Evolutionary conservation across 2,329 filamentous ascomycete species (phyloP), one percentile per base, ranked within the genome.

Genomic region (Sporothrix brasiliensis): DNA sequence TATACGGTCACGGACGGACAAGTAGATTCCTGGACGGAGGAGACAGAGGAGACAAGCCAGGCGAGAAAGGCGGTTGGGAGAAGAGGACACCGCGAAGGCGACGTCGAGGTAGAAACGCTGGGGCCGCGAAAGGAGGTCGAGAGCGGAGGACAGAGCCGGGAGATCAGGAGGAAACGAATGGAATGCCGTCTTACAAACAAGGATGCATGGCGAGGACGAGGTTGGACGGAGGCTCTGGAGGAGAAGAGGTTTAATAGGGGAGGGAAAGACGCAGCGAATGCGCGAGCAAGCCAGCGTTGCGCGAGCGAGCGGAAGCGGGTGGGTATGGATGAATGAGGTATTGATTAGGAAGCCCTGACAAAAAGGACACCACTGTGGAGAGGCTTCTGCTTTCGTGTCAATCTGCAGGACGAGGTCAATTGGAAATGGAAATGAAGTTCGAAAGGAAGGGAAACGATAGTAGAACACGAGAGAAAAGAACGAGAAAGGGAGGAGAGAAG

Each of bases 211-310:
- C 67, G 67, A 54, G 54, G 47, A 39, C 4, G 61, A 19, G 19
- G 30, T 54, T 50, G 61, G 61, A 52, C 34, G 61, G 54, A 47
- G 54, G 63, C n/a, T 27, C 34, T 21, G n/a, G 56, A 47, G 34
- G 34, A 63, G 16, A 19, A 27, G 65, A 60, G 69, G 66, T 41
- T 67, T 65, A 44, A 68, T 27, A 50, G 41, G 58, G 52, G 52
- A 58, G 39, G 56, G 54, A 39, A 69, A 52, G 67, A 66, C n/a
- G n/a, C 66, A 44, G 41, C 49, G 50, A 65, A 58, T 44, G 52
- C 66, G 66, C 58, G 58, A 61, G 34, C 41, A 69, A 34, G 66
- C 66, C 56, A 65, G 47, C 39, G 30, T 70, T 71, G 70, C 66
- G 56, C 27, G 56, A 41, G n/a, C 6, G 50, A 11, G 49, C 14